Conservation (phyloP, 2,329 filamentous ascomycete species). For the Cadophora gregata region DNA sequence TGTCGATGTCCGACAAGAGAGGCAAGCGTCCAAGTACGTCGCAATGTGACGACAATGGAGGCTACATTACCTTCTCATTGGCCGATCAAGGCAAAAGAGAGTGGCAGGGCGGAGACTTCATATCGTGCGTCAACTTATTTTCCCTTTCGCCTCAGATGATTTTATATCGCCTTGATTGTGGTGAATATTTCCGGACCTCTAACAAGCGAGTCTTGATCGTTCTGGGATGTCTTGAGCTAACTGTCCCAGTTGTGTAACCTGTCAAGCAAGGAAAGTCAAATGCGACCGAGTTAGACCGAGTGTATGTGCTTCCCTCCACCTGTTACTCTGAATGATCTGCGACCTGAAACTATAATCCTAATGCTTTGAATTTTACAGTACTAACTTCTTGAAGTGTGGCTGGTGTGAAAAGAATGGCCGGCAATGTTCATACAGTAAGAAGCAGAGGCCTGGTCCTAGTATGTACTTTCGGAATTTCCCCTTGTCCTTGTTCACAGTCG, state of each 20-base stretch:
- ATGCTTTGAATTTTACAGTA: too few relatives aligned
- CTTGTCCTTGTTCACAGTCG: background rate
- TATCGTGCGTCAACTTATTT: background rate
- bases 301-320: too few relatives aligned
- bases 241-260: slow-evolving; percentile 8
- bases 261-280: slow-evolving; percentile 18
- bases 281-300: slow-evolving; percentile 12
- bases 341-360: too few relatives aligned
- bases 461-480: background rate
- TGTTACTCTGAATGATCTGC: too few relatives aligned
- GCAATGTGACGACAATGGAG: slow-evolving; percentile 11
- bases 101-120: slow-evolving; percentile 10
- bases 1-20: slow-evolving; percentile 8
- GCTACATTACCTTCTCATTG: slow-evolving; percentile 16
- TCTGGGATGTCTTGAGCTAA: background rate
- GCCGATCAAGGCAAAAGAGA: slow-evolving; percentile 12
- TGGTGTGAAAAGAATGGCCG: slow-evolving; percentile 17
- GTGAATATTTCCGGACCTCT: background rate
- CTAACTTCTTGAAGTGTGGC: too few relatives aligned
- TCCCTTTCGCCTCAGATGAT: background rate
- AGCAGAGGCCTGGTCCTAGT: slow-evolving; percentile 18
- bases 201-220: background rate
- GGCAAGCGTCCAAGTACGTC: background rate
- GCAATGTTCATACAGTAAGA: slow-evolving; percentile 18
- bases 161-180: background rate